These are phyloP conservation scores for Aspergillus sp. DNA, from an alignment of 2,329 filamentous ascomycete genomes.

Conservation along the genomic window DNA sequence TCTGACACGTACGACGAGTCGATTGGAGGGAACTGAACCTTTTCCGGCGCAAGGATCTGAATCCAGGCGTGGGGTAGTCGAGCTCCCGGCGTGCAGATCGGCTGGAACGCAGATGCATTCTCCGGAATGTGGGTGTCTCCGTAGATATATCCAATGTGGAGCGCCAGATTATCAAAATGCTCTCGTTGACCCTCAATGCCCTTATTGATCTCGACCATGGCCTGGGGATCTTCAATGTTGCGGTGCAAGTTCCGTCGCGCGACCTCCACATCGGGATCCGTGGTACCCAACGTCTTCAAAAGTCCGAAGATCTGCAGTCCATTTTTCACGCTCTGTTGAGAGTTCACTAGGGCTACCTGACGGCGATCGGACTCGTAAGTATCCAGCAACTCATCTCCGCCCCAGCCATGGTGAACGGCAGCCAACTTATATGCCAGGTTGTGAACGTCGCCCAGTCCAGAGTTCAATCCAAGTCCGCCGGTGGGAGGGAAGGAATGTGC, in stretches of 20 bases:
- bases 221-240: slow-evolving; percentile 20
- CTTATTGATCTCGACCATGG: slow-evolving; percentile 7
- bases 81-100: slow-evolving; percentile 32
- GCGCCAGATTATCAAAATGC: slow-evolving; percentile 38
- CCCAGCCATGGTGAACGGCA: slow-evolving; percentile 27
- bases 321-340: slow-evolving; percentile 39
- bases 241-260: slow-evolving; percentile 21
- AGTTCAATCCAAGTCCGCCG: slow-evolving; percentile 49
- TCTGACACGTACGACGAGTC: slow-evolving; percentile 31
- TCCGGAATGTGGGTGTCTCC: slow-evolving; percentile 24
- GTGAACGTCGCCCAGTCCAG: slow-evolving; percentile 43
- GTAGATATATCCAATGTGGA: slow-evolving; percentile 41
- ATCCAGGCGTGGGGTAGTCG: slow-evolving; percentile 39
- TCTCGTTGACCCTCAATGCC: slow-evolving; percentile 32
- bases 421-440: slow-evolving; percentile 42
- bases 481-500: slow-evolving; percentile 48
- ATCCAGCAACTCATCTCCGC: slow-evolving; percentile 21
- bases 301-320: slow-evolving; percentile 37
- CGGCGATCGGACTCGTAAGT: slow-evolving; percentile 33
- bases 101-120: slow-evolving; percentile 31
- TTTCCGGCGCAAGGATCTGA: background rate
- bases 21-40: slow-evolving; percentile 13
- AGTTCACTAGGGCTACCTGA: slow-evolving; percentile 34
- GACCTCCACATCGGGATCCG: slow-evolving; percentile 18
- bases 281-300: slow-evolving; percentile 32